Evolutionary conservation across 2,329 filamentous ascomycete genomes (phyloP), one percentile per base, ranked within the genome.

Genomic region (Colletotrichum acutatum): DNA sequence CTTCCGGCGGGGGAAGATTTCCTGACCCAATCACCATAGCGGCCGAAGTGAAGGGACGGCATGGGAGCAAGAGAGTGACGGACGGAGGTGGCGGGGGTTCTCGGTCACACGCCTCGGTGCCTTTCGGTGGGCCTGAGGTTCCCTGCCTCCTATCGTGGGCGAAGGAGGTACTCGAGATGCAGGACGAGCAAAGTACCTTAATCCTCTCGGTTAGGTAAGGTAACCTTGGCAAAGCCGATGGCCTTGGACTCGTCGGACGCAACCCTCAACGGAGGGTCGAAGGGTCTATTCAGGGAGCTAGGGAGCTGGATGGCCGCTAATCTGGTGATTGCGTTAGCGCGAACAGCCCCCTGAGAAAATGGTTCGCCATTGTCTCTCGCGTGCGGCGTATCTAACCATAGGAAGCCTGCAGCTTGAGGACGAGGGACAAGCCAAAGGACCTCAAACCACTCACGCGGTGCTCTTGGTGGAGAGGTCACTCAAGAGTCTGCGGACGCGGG

Each of bases 251-350:
- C 24, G 7, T 56, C n/a, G 22, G 53, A 56, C 26, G 53, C 53
- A 56, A 56, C 26, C 53, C 26, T 62, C 42, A 49, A 19, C 42
- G 42, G 49, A 34, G 5, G 49, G 52, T 49, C 19, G 30, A 26
- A 32, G 68, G 37, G n/a, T 14, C 28, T 57, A 46, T 37, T 32
- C 58, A 71, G 70, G 53, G 53, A 63, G 54, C 66, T 52, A 34
- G 46, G 34, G 22, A 19, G 54, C n/a, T 34, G 26, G 46, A 54
- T 12, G 49, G 54, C 22, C 69, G 58, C 69, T 62, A 63, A 30
- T 34, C 22, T 30, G 46, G 66, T 34, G 42, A 59, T 8, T 54
- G 46, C 66, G 66, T 59, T 72, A 70, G 70, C 70, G 70, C 46
- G 59, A 72, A 72, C 70, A 46, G 42, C 66, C 65, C 42, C 54